A percentile compares a stretch with the other conserved stretches of the same genome.
phyloP scores from a whole-genome alignment of 306 rosid species.

The apple (Malus domestica) region ASM211411v1 NC_041799.1:36830501-36831000 shows the following conservation, averaged over 20 bases:
- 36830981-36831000: slow-evolving; percentile 74
- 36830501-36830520: no score
- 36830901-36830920: background rate
- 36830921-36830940: background rate
- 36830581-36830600: no score
- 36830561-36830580: no score
- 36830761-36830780: no score
- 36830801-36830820: background rate
- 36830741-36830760: background rate
- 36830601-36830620: background rate
- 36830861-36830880: background rate
- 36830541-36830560: no score
- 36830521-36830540: no score
- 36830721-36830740: background rate
- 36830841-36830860: background rate
- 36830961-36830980: slow-evolving; percentile 76
- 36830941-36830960: slow-evolving; percentile 4
- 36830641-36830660: background rate
- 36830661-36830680: background rate
- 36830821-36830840: background rate
- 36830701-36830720: background rate
- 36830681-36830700: background rate
- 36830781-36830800: no score
- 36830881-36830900: background rate
- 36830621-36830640: no score